Evolutionary conservation across 306 rosid species (phyloP), one percentile per base, ranked within the genome.

Genomic region (Trifolium pratense): DNA sequence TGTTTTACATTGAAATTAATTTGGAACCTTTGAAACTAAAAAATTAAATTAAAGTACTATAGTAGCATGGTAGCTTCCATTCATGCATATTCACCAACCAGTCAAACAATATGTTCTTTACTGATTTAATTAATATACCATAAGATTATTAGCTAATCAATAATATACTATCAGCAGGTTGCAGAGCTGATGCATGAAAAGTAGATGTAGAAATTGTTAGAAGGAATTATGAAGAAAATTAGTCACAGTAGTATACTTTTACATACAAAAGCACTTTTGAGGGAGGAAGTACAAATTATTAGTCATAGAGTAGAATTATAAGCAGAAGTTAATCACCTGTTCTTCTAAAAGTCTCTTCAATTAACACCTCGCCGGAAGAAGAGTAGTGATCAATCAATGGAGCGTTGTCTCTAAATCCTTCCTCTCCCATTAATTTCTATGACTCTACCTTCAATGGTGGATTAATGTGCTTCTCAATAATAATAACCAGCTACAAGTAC

Each of bases 311-410:
- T 55, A 55, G 61, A 21, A 55, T 10, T 13, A 56, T 56, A 56
- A 12, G 5, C 37, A 58, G 31, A 26, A 58, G 64, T 13, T 58
- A 25, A 16, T 64, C 48, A 81, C 85, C 85, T 0, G 76, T 81
- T 77, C 82, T 72, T 13, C n/a, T 53, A 3, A 45, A 15, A 68
- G 59, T 21, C 6, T 37, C 55, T 6, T 23, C 53, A 58, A 11
- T 7, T 3, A 48, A 65, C 6, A 49, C 12, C 0, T 14, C 15
- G 0, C 6, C 17, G 8, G 59, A 59, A 73, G 68, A 59, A 29
- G 37, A 29, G 8, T 9, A 34, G 23, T 8, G 67, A 61, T 66
- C 51, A 66, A 66, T 65, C 21, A 66, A 43, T 2, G 56, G 71
- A 20, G 56, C 6, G 20, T 66, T 66, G 21, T 66, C 71, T 66